phyloP scores from a whole-genome alignment of 768 basidiomycete genomes.

The Boletus rubropictus region DNA sequence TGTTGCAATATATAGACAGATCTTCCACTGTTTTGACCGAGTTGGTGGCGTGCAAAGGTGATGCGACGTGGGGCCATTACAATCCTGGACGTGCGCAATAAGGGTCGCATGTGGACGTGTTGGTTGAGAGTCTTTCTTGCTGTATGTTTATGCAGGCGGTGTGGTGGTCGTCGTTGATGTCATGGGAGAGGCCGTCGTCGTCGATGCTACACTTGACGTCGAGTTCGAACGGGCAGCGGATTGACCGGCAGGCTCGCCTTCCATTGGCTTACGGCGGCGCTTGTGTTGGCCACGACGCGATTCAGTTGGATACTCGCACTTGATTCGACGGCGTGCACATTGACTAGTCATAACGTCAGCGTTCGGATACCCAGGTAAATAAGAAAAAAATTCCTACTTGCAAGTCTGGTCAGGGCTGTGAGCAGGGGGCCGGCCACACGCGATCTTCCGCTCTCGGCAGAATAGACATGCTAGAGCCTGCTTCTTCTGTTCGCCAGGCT shows the following conservation, averaged over 20 bases:
- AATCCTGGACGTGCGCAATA: conserved; percentile 9
- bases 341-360: conserved; percentile 33
- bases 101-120: conserved; percentile 2
- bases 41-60: conserved; percentile 9
- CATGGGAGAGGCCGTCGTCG: conserved; percentile 14
- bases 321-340: conserved; percentile 42
- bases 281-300: conserved; percentile 45
- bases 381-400: conserved; percentile 36
- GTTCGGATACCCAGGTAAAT: conserved; percentile 3
- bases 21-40: conserved; percentile 14
- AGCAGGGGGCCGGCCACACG: conserved; percentile 40
- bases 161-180: conserved; percentile 19
- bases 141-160: conserved; percentile 16
- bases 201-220: conserved; percentile 14
- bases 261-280: conserved; percentile 29
- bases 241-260: conserved; percentile 22
- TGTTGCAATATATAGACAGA: conserved; percentile 22
- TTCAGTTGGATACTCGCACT: conserved; percentile 46
- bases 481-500: conserved; percentile 37
- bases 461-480: conserved; percentile 44
- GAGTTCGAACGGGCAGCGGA: conserved; percentile 19
- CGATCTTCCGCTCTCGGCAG: conserved; percentile 47
- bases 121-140: conserved; percentile 2
- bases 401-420: conserved; percentile 36
- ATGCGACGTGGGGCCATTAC: conserved; percentile 5